Base-by-base conservation (phyloP, 1,284 basidiomycete species). In the Malassezia obtusa region DNA sequence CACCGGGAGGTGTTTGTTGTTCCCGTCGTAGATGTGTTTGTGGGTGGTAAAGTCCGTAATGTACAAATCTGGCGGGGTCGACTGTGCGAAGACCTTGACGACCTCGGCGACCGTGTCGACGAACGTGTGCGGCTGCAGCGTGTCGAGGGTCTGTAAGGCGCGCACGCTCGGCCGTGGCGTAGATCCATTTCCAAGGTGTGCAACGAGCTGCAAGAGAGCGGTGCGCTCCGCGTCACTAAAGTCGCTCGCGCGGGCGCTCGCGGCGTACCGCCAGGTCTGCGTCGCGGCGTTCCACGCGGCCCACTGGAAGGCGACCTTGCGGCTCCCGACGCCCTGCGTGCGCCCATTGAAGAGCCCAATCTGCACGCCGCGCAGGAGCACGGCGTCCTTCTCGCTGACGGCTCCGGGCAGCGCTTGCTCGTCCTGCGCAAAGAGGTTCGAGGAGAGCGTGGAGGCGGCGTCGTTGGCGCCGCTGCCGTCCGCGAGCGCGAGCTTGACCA, bases 31-130 rank as follows among this genome's bases (percentile, higher is more conserved):
- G 47, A 67, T 62, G 28, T 57, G 50, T 1, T 52, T n/a, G 44
- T 68, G 58, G 11, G 50, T 44, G 44, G 65, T 64, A 40, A 65
- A 68, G 50, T 68, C 67, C n/a, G 67, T 62, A 28, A 68, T 62
- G 53, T 67, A 68, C 28, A 68, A 45, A 32, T 64, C 62, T 0
- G 63, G 65, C 21, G 63, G 58, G 4, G 51, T 36, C 17, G 63
- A 56, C 28, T 55, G 52, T 10, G 62, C 51, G 26, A 58, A 65
- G 39, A 67, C 62, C 28, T 63, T 63, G 50, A 67, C 49, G 26
- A 68, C 58, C 45, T 67, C 63, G 45, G 61, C 63, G 32, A 62
- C 57, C 6, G 58, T 57, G 32, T 67, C 63, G 40, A 67, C 65
- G 36, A 62, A 67, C 48, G 50, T 36, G 36, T 60, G 59, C 21